Conservation (phyloP, 306 rosid genomes). For the Castanea mollissima region DNA sequence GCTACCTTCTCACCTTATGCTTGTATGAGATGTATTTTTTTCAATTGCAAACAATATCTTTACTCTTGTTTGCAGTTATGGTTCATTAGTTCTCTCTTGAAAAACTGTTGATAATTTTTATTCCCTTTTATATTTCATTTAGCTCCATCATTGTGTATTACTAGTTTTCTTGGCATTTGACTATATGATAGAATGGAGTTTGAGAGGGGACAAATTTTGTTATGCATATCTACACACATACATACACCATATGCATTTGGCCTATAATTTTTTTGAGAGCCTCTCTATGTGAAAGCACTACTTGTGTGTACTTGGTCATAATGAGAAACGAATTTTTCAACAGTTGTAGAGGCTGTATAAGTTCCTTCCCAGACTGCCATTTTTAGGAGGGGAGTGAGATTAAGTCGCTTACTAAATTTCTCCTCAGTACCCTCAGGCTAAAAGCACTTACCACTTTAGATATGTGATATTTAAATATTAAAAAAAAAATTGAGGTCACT, state of each 20-base stretch:
- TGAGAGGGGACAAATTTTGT: not conserved
- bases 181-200: not conserved
- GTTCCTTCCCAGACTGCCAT: not conserved
- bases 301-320: not conserved
- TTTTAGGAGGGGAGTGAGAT: not conserved
- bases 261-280: not conserved
- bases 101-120: conserved; percentile 5
- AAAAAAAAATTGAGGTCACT: not conserved
- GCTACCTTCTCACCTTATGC: conserved; percentile 46
- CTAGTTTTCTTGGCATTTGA: not conserved
- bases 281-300: not conserved
- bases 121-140: not conserved
- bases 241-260: not conserved
- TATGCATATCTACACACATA: not conserved
- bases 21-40: conserved; percentile 10
- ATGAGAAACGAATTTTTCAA: not conserved
- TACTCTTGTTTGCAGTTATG: conserved; percentile 17
- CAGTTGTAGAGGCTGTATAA: not conserved
- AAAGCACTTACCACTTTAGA: not conserved
- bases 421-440: not conserved
- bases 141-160: not conserved
- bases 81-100: not conserved
- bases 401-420: not conserved
- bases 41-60: conserved; percentile 17
- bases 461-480: not conserved